Conservation (phyloP, 2,329 filamentous ascomycete species). For the Fusarium chaquense region DNA sequence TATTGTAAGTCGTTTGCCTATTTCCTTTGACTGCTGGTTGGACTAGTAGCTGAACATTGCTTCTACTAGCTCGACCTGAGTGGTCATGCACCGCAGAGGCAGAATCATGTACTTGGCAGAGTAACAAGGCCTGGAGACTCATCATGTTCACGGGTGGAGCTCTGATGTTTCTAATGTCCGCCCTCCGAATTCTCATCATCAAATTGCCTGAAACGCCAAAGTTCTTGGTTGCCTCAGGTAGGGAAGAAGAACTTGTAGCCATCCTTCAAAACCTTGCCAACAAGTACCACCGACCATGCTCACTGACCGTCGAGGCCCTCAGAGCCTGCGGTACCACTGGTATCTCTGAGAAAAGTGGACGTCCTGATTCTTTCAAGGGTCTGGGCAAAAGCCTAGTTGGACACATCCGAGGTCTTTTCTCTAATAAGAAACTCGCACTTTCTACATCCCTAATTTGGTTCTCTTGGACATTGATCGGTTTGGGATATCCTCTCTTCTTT, state of each 20-base stretch:
- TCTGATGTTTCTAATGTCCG: constrained; percentile 11
- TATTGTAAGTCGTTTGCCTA: background rate
- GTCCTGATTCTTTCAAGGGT: background rate
- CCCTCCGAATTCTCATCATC: constrained; percentile 17
- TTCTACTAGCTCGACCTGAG: constrained; percentile 11
- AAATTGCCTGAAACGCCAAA: constrained; percentile 20
- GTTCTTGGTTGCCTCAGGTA: constrained; percentile 2
- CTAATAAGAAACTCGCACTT: constrained; percentile 14
- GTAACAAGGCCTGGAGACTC: constrained; percentile 23
- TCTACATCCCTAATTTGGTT: constrained; percentile 24
- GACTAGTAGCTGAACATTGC: background rate
- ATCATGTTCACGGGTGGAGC: constrained; percentile 33
- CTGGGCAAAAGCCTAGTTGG: constrained; percentile 37
- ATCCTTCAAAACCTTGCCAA: constrained; percentile 11
- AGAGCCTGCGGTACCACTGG: constrained; percentile 16
- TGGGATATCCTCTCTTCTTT: constrained; percentile 81
- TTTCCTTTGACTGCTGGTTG: accelerated
- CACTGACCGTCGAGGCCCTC: constrained; percentile 7
- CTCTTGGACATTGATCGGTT: constrained; percentile 67
- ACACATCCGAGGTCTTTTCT: constrained; percentile 16
- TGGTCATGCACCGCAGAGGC: constrained; percentile 15
- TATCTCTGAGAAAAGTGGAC: constrained; percentile 47
- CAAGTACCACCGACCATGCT: constrained; percentile 16
- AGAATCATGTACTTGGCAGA: background rate
- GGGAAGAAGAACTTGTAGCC: constrained; percentile 10